A percentile compares a stretch with the other conserved stretches of the same genome.
These are phyloP conservation scores for Barnettozyma sp. DNA, from an alignment of 805 yeast genomes.

Conservation along the genomic window DNA sequence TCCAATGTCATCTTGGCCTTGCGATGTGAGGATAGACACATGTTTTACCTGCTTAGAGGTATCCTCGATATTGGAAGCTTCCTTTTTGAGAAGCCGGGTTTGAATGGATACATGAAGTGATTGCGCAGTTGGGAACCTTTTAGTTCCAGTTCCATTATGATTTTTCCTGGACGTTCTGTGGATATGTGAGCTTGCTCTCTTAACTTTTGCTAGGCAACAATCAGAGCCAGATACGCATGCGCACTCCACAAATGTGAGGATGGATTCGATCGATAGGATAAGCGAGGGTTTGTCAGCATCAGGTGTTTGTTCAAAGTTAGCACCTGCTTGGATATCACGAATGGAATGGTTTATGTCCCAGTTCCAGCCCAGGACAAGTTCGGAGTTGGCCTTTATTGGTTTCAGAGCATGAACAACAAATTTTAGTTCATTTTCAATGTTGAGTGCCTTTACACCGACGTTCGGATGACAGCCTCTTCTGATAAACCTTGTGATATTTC, in stretches of 20 bases:
- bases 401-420: conserved; percentile 52
- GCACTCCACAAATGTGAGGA: conserved; percentile 59
- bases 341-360: conserved; percentile 85
- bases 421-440: conserved; percentile 34
- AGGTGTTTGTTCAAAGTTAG: conserved; percentile 45
- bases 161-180: conserved; percentile 42
- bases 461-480: conserved; percentile 75
- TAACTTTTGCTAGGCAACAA: conserved; percentile 54
- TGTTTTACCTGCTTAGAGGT: conserved; percentile 10
- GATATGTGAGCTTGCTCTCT: conserved; percentile 53
- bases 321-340: conserved; percentile 36
- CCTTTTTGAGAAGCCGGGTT: conserved; percentile 25
- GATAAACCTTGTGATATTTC: conserved; percentile 68
- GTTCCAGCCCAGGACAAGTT: conserved; percentile 77
- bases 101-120: conserved; percentile 27
- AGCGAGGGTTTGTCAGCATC: conserved; percentile 48
- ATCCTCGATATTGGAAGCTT: conserved; percentile 16
- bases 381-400: conserved; percentile 58
- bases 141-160: conserved; percentile 20
- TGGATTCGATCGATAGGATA: conserved; percentile 54
- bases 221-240: conserved; percentile 43
- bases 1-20: conserved; percentile 13
- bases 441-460: conserved; percentile 50
- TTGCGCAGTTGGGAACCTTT: conserved; percentile 28
- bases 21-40: conserved; percentile 7